Base-by-base conservation (phyloP, 2,329 filamentous ascomycete genomes). In the Hymenoscyphus fraxineus region DNA sequence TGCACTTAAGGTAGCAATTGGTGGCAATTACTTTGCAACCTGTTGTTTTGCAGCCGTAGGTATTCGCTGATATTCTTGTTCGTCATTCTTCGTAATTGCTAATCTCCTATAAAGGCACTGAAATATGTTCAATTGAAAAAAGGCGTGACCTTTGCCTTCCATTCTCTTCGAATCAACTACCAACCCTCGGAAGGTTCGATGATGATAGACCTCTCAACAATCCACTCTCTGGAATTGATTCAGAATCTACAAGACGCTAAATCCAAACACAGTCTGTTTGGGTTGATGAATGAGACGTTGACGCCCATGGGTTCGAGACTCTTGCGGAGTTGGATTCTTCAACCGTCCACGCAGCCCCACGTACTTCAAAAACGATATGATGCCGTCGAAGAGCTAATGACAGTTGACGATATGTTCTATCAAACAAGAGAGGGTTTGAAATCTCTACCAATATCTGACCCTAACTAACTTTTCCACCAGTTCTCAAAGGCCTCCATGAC, bases 171-270 rank as follows among this genome's bases (percentile, higher is more conserved):
- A 3, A 89, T 98, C 73, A 89, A 87, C 67, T 97, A 96, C 70
- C 89, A 94, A 72, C 90, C 93, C 0, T 93, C 92, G 0, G 91
- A 96, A 73, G 91, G 94, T 31, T 91, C 92, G 0, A 97, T 98
- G 93, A 92, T 96, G 85, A 96, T 98, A 70, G 94, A 97, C 72
- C 83, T 95, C 2, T 89, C 92, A 0, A 96, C 93, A 0, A 92
- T 97, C 35, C 84, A 88, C 44, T 92, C 92, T 0, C 81, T 99
- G 2, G 95, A 99, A 75, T 82, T 99, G 6, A 90, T 98, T 32
- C 92, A 97, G 72, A 99, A 97, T 69, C 74, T 93, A 0, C 88
- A 91, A 13, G 88, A 89, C 69, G 73, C 87, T 0, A 93, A 90
- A 69, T 96, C 93, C 0, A 91, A 88, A 67, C 86, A 94, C 47